Evolutionary conservation across 2,329 filamentous ascomycete species (phyloP).

Genomic region (Beauveria sp.): DNA sequence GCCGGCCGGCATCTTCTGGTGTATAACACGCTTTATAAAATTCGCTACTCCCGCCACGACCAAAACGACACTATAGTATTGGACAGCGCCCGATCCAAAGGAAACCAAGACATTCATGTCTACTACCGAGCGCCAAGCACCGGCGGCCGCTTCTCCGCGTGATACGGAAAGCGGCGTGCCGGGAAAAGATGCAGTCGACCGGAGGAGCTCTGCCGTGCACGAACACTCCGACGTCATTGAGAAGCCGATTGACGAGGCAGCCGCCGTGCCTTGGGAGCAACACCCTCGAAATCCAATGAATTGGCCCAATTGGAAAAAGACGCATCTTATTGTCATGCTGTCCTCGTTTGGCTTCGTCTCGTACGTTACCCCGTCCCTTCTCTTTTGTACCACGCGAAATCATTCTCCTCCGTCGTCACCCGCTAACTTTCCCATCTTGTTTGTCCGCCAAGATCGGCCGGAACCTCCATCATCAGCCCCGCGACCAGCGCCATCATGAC

Average conservation of each 20-base stretch:
- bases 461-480: conserved; percentile 46
- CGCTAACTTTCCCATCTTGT: neutral
- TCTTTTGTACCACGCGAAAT: neutral
- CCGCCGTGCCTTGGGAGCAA: conserved; percentile 22
- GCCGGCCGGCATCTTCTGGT: too few relatives aligned
- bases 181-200: neutral
- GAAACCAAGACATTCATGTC: neutral
- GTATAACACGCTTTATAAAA: too few relatives aligned
- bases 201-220: neutral
- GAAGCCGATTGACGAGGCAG: neutral
- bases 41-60: too few relatives aligned
- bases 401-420: too few relatives aligned
- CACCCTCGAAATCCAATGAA: conserved; percentile 44
- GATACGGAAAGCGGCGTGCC: neutral
- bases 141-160: too few relatives aligned
- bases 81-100: too few relatives aligned
- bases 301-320: conserved; percentile 37
- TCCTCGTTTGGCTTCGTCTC: conserved; percentile 33
- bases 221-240: neutral
- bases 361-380: conserved; percentile 22
- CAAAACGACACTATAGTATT: too few relatives aligned
- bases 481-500: conserved; percentile 37
- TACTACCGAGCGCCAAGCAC: neutral
- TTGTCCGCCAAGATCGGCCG: conserved; percentile 35
- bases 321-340: conserved; percentile 29